Base-by-base conservation (phyloP, 2,329 filamentous ascomycete genomes). In the Fusarium secorum region DNA sequence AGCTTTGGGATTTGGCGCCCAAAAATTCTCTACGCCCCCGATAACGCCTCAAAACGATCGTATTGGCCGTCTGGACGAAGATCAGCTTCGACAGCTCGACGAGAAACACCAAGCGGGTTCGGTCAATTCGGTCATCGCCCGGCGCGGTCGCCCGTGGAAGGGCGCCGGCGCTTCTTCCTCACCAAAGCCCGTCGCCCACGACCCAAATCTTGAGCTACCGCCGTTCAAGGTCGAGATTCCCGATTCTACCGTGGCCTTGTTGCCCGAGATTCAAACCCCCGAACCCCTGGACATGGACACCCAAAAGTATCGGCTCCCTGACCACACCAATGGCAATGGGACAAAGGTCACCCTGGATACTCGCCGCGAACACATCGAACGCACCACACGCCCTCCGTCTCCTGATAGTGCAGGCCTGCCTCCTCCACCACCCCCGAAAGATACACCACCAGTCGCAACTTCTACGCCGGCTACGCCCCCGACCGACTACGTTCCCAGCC, bases 91-190 rank as follows among this genome's bases (percentile, higher is more conserved):
- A 73, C 85, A 89, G 76, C 86, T 94, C 75, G 91, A 94, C 82
- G 84, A 88, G 72, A 87, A 88, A 65, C 90, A 92, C 78, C 86
- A 87, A 72, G 86, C 88, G 65, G 84, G 84, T 77, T 88, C 87
- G 28, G 70, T 78, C 78, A 71, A 77, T 77, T 69, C 83, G 83
- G 71, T 83, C 72, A 83, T 93, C 75, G 85, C 90, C 79, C 86
- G 90, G 77, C 87, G 90, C 76, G 91, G 91, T 78, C 89, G 89
- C 77, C 87, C 91, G 74, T 94, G 91, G 91, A 92, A 88, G 83
- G 90, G 89, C 79, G 85, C 87, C 78, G 86, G 88, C 78, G 74
- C 77, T 72, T 76, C 73, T 61, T 69, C 80, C 55, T 72, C 72
- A 53, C 70, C 75, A 65, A 74, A 77, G 67, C 56, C 71, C 62